These are phyloP conservation scores for Lyophyllum decastes DNA, from an alignment of 768 basidiomycete genomes.

Conservation along the genomic window DNA sequence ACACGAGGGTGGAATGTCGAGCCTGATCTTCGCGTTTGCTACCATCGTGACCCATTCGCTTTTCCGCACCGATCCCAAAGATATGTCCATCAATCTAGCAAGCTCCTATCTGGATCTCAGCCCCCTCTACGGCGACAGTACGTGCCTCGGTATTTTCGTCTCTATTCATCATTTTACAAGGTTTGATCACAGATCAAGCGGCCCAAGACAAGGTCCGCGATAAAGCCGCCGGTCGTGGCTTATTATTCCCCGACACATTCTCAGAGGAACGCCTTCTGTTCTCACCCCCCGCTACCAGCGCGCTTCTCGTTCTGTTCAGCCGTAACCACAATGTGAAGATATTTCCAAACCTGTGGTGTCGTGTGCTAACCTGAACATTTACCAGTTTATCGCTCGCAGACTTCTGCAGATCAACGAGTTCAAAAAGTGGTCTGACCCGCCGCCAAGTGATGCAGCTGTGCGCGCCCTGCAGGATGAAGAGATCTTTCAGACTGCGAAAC, in stretches of 20 bases:
- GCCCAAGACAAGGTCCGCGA: conserved; percentile 46
- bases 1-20: conserved; percentile 61
- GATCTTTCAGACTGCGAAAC: conserved; percentile 55
- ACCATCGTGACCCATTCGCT: conserved; percentile 46
- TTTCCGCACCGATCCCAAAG: conserved; percentile 47
- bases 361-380: too few species aligned
- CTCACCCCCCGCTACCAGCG: conserved; percentile 54
- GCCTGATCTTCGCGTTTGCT: conserved; percentile 67
- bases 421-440: conserved; percentile 44
- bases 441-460: conserved; percentile 26
- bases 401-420: conserved; percentile 59
- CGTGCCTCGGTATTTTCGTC: conserved; percentile 7
- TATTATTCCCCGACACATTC: conserved; percentile 55
- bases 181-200: conserved; percentile 28
- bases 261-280: conserved; percentile 52
- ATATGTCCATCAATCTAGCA: conserved; percentile 51
- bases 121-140: conserved; percentile 54
- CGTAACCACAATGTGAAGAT: conserved; percentile 58
- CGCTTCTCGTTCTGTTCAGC: conserved; percentile 54
- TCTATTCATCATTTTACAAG: background rate
- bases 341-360: too few species aligned
- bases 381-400: conserved; percentile 50
- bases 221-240: conserved; percentile 47
- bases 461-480: conserved; percentile 48
- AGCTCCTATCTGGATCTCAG: conserved; percentile 59